Conservation (phyloP, 352 stramenopile genomes). For the Phytophthora multivora region DNA sequence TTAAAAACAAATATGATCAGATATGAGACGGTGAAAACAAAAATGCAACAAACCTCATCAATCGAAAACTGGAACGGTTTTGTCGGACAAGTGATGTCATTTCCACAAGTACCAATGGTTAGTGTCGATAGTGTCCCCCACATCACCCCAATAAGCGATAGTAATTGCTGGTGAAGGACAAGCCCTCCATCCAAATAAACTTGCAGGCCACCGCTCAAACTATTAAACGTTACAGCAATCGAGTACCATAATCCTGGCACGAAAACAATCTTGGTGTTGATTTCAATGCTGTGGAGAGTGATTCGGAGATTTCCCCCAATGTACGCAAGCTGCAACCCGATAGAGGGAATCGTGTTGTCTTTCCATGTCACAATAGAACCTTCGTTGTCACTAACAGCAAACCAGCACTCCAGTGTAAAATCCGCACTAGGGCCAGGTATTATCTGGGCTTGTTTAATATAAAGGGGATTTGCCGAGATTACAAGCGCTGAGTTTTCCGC, state of each 20-base stretch:
- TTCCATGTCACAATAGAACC: conserved; percentile 26
- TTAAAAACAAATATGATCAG: background rate
- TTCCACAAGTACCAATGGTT: conserved; percentile 49
- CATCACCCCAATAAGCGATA: background rate
- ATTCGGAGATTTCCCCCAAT: conserved; percentile 6
- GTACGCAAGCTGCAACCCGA: conserved; percentile 20
- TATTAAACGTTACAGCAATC: conserved; percentile 25
- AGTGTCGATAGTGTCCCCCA: conserved; percentile 29
- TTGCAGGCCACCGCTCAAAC: conserved; percentile 2
- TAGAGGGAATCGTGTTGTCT: background rate
- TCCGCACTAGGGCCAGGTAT: background rate
- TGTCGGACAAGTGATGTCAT: conserved; percentile 28
- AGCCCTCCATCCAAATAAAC: conserved; percentile 22
- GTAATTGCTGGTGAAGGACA: conserved; percentile 11
- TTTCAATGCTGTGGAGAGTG: conserved; percentile 18
- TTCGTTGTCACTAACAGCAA: conserved; percentile 16
- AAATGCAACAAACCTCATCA: conserved; percentile 43
- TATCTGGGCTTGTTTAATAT: conserved; percentile 8
- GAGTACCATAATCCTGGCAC: conserved; percentile 18
- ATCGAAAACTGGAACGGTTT: conserved; percentile 53
- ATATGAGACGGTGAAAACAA: background rate
- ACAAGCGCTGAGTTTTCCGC: conserved; percentile 14
- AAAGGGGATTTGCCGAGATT: conserved; percentile 16
- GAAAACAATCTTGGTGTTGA: conserved; percentile 20
- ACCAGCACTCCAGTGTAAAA: conserved; percentile 32